Percentiles rank a stretch among this genome's conserved stretches.
Conservation (phyloP, 441 rosid genomes). For the Biscutella laevigata region DNA sequence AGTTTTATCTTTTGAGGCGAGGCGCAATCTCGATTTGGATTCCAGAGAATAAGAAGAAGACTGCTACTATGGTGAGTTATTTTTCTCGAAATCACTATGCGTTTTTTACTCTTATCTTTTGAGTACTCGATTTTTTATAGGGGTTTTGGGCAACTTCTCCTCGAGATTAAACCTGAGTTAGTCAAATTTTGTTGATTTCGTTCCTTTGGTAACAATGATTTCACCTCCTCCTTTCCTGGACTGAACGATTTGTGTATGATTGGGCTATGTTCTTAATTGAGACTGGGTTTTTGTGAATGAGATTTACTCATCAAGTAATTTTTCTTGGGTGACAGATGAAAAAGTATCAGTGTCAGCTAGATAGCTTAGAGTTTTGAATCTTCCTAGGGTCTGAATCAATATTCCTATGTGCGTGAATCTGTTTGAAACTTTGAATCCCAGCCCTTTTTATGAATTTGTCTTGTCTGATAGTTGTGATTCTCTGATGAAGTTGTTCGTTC, state of each 20-base stretch:
- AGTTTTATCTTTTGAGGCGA: constrained; percentile 3
- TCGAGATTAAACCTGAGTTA: neutral
- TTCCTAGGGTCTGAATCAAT: too few species aligned
- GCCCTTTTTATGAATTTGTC: neutral
- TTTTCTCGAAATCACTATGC: neutral
- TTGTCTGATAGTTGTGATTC: too few species aligned
- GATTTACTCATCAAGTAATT: neutral
- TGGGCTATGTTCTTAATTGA: neutral
- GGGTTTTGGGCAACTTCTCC: constrained; percentile 9
- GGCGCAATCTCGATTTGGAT: constrained; percentile 4
- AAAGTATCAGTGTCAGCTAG: neutral
- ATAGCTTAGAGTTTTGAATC: neutral
- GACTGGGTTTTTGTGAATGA: neutral
- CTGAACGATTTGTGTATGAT: neutral
- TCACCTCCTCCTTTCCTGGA: neutral
- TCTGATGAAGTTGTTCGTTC: neutral
- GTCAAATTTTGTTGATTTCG: neutral
- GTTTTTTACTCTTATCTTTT: neutral
- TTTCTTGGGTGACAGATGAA: neutral
- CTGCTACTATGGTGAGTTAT: constrained; percentile 22
- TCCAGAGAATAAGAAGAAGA: constrained; percentile 7
- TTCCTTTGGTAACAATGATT: neutral
- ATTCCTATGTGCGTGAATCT: too few species aligned
- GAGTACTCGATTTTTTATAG: neutral
- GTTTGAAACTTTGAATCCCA: neutral